Evolutionary conservation across 176 grass and related monocot species (phyloP).

Genomic region (Puccinellia tenuiflora): DNA sequence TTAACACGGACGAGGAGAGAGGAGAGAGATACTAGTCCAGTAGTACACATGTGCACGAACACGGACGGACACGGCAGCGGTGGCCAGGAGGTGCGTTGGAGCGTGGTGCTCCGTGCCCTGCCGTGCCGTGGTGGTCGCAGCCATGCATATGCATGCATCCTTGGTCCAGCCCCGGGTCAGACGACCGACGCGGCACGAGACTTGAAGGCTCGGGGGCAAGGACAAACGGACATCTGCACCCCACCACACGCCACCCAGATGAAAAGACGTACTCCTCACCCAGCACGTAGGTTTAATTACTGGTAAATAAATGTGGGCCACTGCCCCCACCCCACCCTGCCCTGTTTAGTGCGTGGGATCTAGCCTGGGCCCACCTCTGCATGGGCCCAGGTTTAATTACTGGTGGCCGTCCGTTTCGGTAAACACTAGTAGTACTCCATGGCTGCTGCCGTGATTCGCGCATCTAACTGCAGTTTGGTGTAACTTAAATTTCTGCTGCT

Average conservation of each 20-base stretch:
- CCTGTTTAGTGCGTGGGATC: not conserved
- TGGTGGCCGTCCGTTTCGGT: not conserved
- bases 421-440: no score
- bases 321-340: no score
- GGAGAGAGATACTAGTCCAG: not conserved
- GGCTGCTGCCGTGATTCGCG: not conserved
- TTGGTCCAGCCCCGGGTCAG: not conserved
- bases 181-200: not conserved
- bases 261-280: no score
- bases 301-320: not conserved
- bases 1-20: not conserved
- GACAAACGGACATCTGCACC: not conserved
- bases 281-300: no score
- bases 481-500: not conserved
- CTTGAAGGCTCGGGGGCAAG: not conserved
- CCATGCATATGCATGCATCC: not conserved
- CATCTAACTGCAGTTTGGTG: not conserved
- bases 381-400: not conserved
- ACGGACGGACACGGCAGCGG: not conserved
- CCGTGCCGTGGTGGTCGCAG: not conserved
- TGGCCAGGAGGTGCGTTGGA: not conserved
- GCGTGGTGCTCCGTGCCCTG: not conserved
- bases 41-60: not conserved
- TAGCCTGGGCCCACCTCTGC: no score
- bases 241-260: not conserved